Percentiles rank a stretch among this genome's conserved stretches.
phyloP scores from a whole-genome alignment of 805 yeast genomes.

The Candida jianshihensis region DNA sequence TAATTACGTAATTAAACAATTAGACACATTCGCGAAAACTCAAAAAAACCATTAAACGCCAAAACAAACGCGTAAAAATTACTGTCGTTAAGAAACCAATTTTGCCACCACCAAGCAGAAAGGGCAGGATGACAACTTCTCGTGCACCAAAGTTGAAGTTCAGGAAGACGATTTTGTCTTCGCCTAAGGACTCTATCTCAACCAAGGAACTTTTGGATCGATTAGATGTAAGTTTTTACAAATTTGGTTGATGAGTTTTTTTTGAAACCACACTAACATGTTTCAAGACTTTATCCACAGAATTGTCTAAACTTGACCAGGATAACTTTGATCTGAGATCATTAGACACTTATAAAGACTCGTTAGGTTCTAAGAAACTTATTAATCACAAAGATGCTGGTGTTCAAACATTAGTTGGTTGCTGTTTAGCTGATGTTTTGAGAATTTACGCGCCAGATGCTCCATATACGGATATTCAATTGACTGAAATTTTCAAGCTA shows the following conservation, averaged over 20 bases:
- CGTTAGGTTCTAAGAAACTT: constrained; percentile 52
- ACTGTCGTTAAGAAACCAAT: background rate
- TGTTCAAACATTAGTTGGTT: constrained; percentile 61
- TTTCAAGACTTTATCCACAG: constrained; percentile 44
- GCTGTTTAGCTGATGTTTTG: constrained; percentile 70
- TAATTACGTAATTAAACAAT: too few species aligned
- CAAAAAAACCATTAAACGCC: background rate
- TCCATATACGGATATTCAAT: constrained; percentile 62
- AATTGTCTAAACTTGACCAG: constrained; percentile 56
- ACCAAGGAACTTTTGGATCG: constrained; percentile 55
- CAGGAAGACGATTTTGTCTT: constrained; percentile 45
- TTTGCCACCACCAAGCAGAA: background rate
- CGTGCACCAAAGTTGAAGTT: constrained; percentile 26
- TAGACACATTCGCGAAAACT: background rate
- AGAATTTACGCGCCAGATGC: constrained; percentile 86
- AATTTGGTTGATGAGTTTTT: too few species aligned
- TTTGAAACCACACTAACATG: constrained; percentile 7
- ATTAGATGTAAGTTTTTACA: constrained; percentile 36
- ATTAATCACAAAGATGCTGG: constrained; percentile 57
- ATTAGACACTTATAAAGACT: constrained; percentile 39
- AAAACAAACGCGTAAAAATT: background rate
- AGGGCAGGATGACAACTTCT: constrained; percentile 12
- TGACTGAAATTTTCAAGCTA: constrained; percentile 58
- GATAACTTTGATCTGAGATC: constrained; percentile 44
- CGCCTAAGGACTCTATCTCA: constrained; percentile 49